phyloP scores from a whole-genome alignment of 345 rosid genomes.

The Euclidium syriacum region DNA sequence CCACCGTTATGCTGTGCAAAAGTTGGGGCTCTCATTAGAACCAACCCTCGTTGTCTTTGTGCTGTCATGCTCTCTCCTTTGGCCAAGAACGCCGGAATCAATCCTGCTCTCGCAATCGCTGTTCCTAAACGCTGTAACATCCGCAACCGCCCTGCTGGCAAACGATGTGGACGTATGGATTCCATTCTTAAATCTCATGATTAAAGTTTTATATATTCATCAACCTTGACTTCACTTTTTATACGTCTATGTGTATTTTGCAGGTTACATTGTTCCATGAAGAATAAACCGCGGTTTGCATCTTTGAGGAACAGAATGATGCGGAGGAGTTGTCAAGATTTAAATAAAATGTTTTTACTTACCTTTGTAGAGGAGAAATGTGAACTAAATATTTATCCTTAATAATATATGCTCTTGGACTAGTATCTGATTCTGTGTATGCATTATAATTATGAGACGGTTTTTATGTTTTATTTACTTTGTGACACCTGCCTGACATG shows the following conservation, averaged over 20 bases:
- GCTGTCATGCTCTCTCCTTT: conserved; percentile 70
- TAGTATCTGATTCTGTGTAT: not conserved
- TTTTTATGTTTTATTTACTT: not conserved
- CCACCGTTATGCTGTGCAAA: conserved; percentile 69
- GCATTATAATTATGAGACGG: not conserved
- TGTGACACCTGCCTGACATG: not conserved
- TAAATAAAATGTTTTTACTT: conserved; percentile 24
- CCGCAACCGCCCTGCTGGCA: conserved; percentile 59
- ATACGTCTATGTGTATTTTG: not conserved
- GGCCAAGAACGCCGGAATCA: conserved; percentile 76
- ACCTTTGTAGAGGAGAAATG: conserved; percentile 14
- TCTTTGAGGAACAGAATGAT: not conserved
- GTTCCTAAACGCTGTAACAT: conserved; percentile 86
- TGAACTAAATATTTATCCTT: conserved; percentile 1
- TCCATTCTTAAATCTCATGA: not conserved
- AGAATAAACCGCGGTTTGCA: not conserved
- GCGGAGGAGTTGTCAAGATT: not conserved
- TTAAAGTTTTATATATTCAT: not conserved
- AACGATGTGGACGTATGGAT: conserved; percentile 76
- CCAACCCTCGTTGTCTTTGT: conserved; percentile 74
- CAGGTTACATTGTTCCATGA: conserved; percentile 31
- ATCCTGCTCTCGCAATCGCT: conserved; percentile 62
- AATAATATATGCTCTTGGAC: conserved; percentile 7
- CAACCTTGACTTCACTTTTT: not conserved
- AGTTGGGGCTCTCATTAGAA: conserved; percentile 52